Evolutionary conservation across 2,329 filamentous ascomycete genomes (phyloP).

Genomic region (Zasmidium citrigriseum): DNA sequence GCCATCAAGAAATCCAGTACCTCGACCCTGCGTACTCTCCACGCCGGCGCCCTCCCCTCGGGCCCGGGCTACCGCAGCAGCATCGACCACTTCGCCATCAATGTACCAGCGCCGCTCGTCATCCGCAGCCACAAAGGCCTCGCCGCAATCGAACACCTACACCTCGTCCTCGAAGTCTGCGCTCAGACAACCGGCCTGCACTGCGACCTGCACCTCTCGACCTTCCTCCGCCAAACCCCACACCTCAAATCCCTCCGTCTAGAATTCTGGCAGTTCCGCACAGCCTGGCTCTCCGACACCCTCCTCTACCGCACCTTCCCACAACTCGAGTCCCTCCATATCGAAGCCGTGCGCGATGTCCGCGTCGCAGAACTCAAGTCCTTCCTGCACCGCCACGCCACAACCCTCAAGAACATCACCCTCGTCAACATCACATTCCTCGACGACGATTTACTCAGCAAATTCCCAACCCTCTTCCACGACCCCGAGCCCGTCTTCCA

Average conservation of each 20-base stretch:
- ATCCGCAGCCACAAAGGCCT: neutral
- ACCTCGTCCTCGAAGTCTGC: conserved; percentile 10
- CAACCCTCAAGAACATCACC: conserved; percentile 6
- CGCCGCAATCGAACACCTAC: neutral
- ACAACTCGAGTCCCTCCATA: neutral
- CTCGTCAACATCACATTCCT: conserved; percentile 10
- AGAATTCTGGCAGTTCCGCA: conserved; percentile 8
- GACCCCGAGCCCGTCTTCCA: neutral
- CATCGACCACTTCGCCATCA: conserved; percentile 4
- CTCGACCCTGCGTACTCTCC: neutral
- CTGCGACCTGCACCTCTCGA: conserved; percentile 3
- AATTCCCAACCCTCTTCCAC: conserved; percentile 7
- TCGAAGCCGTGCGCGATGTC: conserved; percentile 10
- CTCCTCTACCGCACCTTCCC: conserved; percentile 8
- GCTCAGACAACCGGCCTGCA: neutral
- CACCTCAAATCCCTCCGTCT: conserved; percentile 10
- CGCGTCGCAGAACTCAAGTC: neutral
- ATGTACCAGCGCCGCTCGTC: neutral
- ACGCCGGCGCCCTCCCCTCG: neutral
- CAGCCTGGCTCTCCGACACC: conserved; percentile 6
- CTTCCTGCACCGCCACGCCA: conserved; percentile 10
- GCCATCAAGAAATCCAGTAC: neutral
- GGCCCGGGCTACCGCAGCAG: too few relatives aligned
- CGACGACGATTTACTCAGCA: conserved; percentile 3
- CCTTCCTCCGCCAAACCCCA: neutral